phyloP scores from a whole-genome alignment of 2,329 filamentous ascomycete species.

The Cytospora paraplurivora region DNA sequence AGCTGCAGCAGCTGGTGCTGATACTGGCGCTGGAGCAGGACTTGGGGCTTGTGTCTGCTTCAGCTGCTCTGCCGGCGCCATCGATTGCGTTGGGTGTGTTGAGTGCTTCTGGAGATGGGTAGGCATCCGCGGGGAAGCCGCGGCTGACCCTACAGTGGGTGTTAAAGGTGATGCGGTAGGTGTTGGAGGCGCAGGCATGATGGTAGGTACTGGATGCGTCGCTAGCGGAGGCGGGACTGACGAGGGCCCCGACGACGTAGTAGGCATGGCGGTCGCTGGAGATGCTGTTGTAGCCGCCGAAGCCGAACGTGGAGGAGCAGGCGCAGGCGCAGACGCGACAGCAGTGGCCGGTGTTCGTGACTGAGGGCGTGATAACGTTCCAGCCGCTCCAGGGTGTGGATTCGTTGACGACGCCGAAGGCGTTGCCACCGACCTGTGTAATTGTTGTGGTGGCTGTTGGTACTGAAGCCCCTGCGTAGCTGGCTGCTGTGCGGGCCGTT shows the following conservation, averaged over 20 bases:
- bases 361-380: conserved; percentile 13
- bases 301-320: conserved; percentile 15
- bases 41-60: conserved; percentile 24
- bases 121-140: conserved; percentile 18
- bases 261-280: conserved; percentile 8
- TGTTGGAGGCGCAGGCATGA: conserved; percentile 18
- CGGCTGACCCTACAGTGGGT: conserved; percentile 15
- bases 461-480: conserved; percentile 17
- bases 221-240: background rate
- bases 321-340: background rate
- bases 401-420: background rate
- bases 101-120: conserved; percentile 16
- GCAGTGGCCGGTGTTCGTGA: conserved; percentile 19
- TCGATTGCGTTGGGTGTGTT: conserved; percentile 6
- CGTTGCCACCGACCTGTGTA: conserved; percentile 11
- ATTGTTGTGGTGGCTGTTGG: conserved; percentile 20
- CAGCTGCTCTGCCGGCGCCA: conserved; percentile 21
- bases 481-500: conserved; percentile 22
- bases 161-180: conserved; percentile 1
- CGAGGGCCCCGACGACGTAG: conserved; percentile 3
- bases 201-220: conserved; percentile 6
- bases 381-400: conserved; percentile 4
- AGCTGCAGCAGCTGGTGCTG: conserved; percentile 5
- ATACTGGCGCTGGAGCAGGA: conserved; percentile 23
- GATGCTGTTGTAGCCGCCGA: background rate